These are phyloP conservation scores for Danielozyma ontarioensis DNA, from an alignment of 805 yeast genomes.

Conservation along the genomic window DNA sequence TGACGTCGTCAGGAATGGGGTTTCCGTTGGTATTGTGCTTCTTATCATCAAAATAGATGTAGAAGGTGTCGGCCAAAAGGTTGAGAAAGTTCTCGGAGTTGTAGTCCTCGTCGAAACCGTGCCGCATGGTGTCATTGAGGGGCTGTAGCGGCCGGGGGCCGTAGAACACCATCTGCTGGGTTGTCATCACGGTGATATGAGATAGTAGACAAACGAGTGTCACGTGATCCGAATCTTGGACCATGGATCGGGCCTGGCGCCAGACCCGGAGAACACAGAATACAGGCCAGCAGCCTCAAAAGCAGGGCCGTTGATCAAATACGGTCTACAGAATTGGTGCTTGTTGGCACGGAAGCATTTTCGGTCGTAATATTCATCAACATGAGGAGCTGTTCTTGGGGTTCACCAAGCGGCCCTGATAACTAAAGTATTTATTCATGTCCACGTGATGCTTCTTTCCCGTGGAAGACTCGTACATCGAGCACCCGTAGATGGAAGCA, in stretches of 20 bases:
- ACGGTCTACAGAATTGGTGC: too few relatives aligned
- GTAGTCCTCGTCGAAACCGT: conserved; percentile 62
- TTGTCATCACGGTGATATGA: background rate
- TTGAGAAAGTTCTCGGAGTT: conserved; percentile 52
- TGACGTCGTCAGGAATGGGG: conserved; percentile 58
- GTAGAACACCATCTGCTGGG: conserved; percentile 11
- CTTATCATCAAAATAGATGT: conserved; percentile 84
- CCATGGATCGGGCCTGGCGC: too few relatives aligned
- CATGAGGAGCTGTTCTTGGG: conserved; percentile 18
- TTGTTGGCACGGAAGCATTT: too few relatives aligned
- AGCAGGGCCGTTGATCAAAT: too few relatives aligned
- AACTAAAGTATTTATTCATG: conserved; percentile 56
- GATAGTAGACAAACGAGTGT: too few relatives aligned
- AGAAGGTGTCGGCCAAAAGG: conserved; percentile 61
- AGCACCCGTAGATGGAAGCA: conserved; percentile 56
- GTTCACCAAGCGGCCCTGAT: conserved; percentile 47
- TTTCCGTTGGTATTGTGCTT: conserved; percentile 88
- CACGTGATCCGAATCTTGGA: too few relatives aligned
- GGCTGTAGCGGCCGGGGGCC: conserved; percentile 40
- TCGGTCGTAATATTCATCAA: too few relatives aligned
- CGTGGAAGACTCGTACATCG: conserved; percentile 43
- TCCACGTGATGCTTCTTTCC: conserved; percentile 52
- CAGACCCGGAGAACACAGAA: too few relatives aligned
- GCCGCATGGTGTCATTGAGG: conserved; percentile 53
- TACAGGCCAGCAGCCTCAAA: background rate